These are phyloP conservation scores for Huntiella decipiens DNA, from an alignment of 2,329 filamentous ascomycete genomes.

Conservation along the genomic window DNA sequence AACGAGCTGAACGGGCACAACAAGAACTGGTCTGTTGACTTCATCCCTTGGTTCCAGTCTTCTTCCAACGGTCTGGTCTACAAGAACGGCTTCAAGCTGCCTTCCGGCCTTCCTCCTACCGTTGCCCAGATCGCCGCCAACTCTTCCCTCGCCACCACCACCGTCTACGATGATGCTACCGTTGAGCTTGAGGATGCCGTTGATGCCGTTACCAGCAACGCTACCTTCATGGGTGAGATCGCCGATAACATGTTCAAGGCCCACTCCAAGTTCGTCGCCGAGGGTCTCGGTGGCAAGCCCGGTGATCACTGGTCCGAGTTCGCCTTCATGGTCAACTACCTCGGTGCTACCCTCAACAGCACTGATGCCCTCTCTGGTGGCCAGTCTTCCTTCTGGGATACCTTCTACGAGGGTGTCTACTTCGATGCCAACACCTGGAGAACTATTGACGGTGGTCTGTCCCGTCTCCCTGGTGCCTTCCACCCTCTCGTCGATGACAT, in stretches of 20 bases:
- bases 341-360: conserved; percentile 31
- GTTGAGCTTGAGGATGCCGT: conserved; percentile 16
- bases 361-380: conserved; percentile 19
- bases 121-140: conserved; percentile 27
- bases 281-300: conserved; percentile 21
- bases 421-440: conserved; percentile 13
- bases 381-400: conserved; percentile 13
- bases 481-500: conserved; percentile 37
- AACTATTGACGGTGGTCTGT: conserved; percentile 34
- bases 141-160: conserved; percentile 19
- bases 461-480: conserved; percentile 41
- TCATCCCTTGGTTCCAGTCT: conserved; percentile 42
- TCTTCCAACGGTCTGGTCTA: conserved; percentile 33
- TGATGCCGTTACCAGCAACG: conserved; percentile 8
- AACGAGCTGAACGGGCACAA: conserved; percentile 38
- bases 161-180: conserved; percentile 9
- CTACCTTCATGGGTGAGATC: conserved; percentile 18
- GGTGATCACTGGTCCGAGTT: conserved; percentile 44
- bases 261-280: conserved; percentile 21
- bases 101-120: conserved; percentile 33
- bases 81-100: conserved; percentile 26
- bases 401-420: conserved; percentile 14
- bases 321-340: conserved; percentile 37
- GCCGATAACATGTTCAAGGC: conserved; percentile 25
- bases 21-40: conserved; percentile 32